Base-by-base conservation (phyloP, 2,329 filamentous ascomycete genomes). In the Phaeosphaeria sp. region DNA sequence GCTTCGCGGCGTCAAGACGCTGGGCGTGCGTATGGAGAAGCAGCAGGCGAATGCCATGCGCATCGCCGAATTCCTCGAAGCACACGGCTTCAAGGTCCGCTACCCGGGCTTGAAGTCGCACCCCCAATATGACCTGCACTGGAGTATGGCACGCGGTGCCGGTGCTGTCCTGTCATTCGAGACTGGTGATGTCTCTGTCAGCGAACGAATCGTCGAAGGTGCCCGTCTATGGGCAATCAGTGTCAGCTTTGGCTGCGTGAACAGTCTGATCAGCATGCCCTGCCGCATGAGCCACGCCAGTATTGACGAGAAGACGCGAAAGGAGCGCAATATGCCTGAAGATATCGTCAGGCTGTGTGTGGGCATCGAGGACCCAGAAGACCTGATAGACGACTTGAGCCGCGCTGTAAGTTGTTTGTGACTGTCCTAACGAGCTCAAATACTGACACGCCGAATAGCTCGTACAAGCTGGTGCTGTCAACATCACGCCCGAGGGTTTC, bases 241-340 rank as follows among this genome's bases (percentile, higher is more conserved):
- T 65, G 95, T 99, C 58, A 97, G 92, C 73, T 99, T 99, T 75
- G 95, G 95, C 48, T 98, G 95, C 76, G 95, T 99, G 65, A 99
- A 99, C 82, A 96, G 92, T 75, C 82, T 99, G 77, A 99, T 99
- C 79, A 97, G 93, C 81, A 97, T 99, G 94, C 94, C 95, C 9
- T 99, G 95, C 81, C 93, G 94, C 72, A 99, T 99, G 96, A 98
- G 94, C 79, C 95, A 99, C 79, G 95, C 95, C 41, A 97, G 92
- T 75, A 99, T 99, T 72, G 95, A 98, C 74, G 91, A 93, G 58
- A 96, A 97, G 82, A 98, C 93, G 52, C 85, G 95, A 67, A 59
- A 57, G 84, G 73, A 74, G 64, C 67, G 72, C 63, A 89, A 94
- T 64, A 90, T 99, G 88, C 95, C 95, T 11, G 95, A 99, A 79